These are phyloP conservation scores for Raffaelea arxii DNA, from an alignment of 2,329 filamentous ascomycete genomes.

Conservation along the genomic window DNA sequence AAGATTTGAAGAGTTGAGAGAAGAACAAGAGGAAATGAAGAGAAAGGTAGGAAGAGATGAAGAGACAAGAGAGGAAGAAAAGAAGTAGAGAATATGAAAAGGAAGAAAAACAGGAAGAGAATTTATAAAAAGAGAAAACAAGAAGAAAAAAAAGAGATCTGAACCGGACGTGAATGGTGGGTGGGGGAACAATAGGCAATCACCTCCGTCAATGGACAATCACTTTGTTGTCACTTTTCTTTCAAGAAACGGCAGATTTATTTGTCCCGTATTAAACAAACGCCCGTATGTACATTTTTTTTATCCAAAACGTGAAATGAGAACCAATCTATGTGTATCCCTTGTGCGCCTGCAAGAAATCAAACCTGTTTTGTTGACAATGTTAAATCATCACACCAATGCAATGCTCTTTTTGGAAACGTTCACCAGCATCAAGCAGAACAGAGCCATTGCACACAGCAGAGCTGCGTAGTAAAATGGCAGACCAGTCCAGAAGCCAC, in stretches of 20 bases:
- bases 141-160: background rate
- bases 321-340: too few species aligned
- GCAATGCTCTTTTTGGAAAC: too few species aligned
- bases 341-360: too few species aligned
- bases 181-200: too few species aligned
- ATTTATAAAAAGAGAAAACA: background rate
- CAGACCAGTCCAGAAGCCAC: slow-evolving; percentile 17
- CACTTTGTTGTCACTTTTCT: background rate
- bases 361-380: too few species aligned
- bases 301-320: too few species aligned
- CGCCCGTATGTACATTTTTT: too few species aligned
- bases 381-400: too few species aligned
- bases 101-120: background rate
- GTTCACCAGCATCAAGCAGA: slow-evolving; percentile 1
- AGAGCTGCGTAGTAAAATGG: slow-evolving; percentile 13
- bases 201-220: too few species aligned
- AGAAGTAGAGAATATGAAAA: background rate
- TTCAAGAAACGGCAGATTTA: background rate
- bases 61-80: background rate
- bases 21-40: background rate
- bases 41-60: background rate
- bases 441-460: slow-evolving; percentile 6
- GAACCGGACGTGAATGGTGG: background rate
- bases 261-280: too few species aligned
- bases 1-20: too few species aligned